Percentiles rank a stretch among this genome's conserved stretches.
Conservation (phyloP, 352 stramenopile genomes). For the Phytophthora quininea region DNA sequence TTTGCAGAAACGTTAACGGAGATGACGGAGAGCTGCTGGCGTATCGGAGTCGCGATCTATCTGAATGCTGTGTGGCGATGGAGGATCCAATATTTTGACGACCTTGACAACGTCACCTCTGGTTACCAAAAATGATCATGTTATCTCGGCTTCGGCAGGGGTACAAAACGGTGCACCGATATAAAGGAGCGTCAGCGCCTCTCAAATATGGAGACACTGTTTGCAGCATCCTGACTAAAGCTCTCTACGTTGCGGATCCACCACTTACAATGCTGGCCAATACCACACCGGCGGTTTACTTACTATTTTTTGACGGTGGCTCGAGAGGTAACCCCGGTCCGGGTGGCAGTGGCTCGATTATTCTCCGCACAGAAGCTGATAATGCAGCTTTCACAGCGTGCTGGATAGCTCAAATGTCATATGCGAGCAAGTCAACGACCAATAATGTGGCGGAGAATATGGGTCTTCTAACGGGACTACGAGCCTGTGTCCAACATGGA, state of each 20-base stretch:
- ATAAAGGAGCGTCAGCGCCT: neutral
- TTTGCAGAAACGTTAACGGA: no score
- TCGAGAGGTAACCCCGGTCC: conserved; percentile 1
- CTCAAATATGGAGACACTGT: neutral
- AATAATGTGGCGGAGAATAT: conserved; percentile 8
- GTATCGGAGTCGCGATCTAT: no score
- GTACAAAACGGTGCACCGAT: neutral
- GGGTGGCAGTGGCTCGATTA: neutral
- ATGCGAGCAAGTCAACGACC: neutral
- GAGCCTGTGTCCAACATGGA: neutral
- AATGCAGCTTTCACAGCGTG: neutral
- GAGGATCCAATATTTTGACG: neutral
- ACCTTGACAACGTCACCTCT: neutral
- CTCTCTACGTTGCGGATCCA: no score
- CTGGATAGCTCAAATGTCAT: conserved; percentile 1
- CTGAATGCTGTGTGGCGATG: neutral
- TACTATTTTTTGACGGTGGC: conserved; percentile 7
- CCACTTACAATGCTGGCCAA: no score
- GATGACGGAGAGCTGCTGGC: no score
- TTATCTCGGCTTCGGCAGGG: neutral
- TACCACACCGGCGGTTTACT: no score
- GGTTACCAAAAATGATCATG: neutral
- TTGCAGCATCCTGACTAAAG: neutral
- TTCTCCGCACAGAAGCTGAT: neutral
- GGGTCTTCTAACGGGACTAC: neutral